These are phyloP conservation scores for Cucumis variabilis DNA, from an alignment of 331 rosid genomes.

Conservation along the genomic window DNA sequence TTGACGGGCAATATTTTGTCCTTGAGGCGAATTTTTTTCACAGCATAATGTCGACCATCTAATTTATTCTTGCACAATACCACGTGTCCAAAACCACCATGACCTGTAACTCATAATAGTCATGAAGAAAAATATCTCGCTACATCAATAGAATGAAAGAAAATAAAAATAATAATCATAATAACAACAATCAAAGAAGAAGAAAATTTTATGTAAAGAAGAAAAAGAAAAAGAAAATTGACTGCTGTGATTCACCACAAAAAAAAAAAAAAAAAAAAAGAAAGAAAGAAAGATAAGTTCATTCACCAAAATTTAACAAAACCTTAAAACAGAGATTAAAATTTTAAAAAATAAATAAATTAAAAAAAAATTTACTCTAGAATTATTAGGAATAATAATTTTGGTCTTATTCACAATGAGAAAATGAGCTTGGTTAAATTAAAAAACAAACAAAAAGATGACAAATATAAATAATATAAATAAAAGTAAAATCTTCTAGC, in stretches of 20 bases:
- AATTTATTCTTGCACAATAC: constrained; percentile 94
- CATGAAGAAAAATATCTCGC: constrained; percentile 20
- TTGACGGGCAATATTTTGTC: constrained; percentile 82
- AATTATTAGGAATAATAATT: neutral
- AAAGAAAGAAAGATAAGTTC: neutral
- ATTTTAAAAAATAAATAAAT: too few relatives aligned
- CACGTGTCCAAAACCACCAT: constrained; percentile 98
- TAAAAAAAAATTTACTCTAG: neutral
- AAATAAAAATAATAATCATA: neutral
- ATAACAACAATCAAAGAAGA: too few relatives aligned
- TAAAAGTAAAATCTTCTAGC: neutral
- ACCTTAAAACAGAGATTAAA: neutral
- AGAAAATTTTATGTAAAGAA: too few relatives aligned
- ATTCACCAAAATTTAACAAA: neutral
- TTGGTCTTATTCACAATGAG: neutral
- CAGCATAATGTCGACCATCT: constrained; percentile 96
- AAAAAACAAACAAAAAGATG: too few relatives aligned
- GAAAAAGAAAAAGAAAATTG: too few relatives aligned
- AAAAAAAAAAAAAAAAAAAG: too few relatives aligned
- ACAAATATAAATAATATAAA: too few relatives aligned
- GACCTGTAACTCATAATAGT: constrained; percentile 58
- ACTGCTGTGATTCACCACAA: neutral
- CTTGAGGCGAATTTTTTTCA: constrained; percentile 89
- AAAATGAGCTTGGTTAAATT: neutral
- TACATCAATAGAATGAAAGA: neutral